phyloP scores from a whole-genome alignment of 2,329 filamentous ascomycete species.

The Incumbomyces lentus region DNA sequence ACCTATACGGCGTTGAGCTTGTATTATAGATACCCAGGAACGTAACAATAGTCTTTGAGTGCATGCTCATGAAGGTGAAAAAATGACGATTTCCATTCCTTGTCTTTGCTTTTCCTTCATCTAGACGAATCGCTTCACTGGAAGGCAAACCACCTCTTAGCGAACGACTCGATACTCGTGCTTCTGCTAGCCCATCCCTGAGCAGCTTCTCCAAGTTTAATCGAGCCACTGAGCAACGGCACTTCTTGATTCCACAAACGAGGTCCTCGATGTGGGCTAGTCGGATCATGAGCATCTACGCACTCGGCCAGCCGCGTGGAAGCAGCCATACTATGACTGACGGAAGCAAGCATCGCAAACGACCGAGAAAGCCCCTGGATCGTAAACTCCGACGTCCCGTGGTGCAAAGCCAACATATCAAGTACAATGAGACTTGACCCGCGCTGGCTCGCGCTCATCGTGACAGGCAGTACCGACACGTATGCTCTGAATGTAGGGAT shows the following conservation, averaged over 20 bases:
- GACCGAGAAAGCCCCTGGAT: slow-evolving; percentile 39
- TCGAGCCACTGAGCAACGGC: slow-evolving; percentile 52
- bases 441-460: slow-evolving; percentile 24
- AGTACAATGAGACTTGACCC: slow-evolving; percentile 29
- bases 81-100: too few relatives aligned
- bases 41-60: too few relatives aligned
- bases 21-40: too few relatives aligned
- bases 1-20: too few relatives aligned
- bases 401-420: slow-evolving; percentile 33
- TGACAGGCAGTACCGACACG: slow-evolving; percentile 44
- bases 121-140: slow-evolving; percentile 26
- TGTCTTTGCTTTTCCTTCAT: too few relatives aligned
- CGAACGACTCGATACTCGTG: slow-evolving; percentile 47
- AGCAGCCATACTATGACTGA: slow-evolving; percentile 23
- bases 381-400: slow-evolving; percentile 35
- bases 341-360: slow-evolving; percentile 31
- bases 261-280: slow-evolving; percentile 24
- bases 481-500: slow-evolving; percentile 69
- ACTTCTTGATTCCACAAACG: slow-evolving; percentile 41
- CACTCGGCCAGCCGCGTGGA: slow-evolving; percentile 31
- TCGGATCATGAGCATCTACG: slow-evolving; percentile 23
- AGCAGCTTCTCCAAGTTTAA: slow-evolving; percentile 39
- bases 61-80: too few relatives aligned
- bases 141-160: slow-evolving; percentile 58
- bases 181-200: slow-evolving; percentile 49